phyloP scores from a whole-genome alignment of 2,329 filamentous ascomycete species.

The Apiospora hydei region DNA sequence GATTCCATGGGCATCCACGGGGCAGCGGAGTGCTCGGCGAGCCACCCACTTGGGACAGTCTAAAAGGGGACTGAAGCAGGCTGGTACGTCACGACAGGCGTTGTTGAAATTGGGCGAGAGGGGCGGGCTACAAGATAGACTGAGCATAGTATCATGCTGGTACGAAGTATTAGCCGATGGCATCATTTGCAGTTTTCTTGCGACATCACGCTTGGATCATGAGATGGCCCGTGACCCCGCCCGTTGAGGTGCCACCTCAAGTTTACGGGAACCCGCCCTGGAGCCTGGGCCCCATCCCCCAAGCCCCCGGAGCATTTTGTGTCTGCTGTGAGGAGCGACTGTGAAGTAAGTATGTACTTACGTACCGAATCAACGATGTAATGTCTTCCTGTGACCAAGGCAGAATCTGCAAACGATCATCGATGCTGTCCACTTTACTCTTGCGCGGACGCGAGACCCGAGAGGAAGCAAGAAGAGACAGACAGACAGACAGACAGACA shows the following conservation, averaged over 20 bases:
- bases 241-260: constrained; percentile 18
- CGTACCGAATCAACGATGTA: constrained; percentile 12
- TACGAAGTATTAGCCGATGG: constrained; percentile 20
- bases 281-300: background rate
- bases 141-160: constrained; percentile 13
- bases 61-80: background rate
- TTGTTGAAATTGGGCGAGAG: background rate
- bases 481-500: background rate
- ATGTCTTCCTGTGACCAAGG: background rate
- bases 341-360: background rate
- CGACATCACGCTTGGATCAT: constrained; percentile 15
- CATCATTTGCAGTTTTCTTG: constrained; percentile 26
- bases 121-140: background rate
- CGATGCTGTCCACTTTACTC: constrained; percentile 3
- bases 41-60: constrained; percentile 9
- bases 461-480: background rate
- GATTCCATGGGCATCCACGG: background rate
- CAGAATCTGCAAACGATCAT: background rate
- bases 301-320: background rate
- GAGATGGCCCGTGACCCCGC: background rate
- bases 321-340: background rate
- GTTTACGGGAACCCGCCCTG: background rate
- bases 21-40: background rate
- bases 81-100: background rate
- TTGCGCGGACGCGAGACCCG: background rate